Percentiles rank a stretch among this genome's conserved stretches.
phyloP scores from a whole-genome alignment of 2,329 filamentous ascomycete genomes.

The Colletotrichum tofieldiae region DNA sequence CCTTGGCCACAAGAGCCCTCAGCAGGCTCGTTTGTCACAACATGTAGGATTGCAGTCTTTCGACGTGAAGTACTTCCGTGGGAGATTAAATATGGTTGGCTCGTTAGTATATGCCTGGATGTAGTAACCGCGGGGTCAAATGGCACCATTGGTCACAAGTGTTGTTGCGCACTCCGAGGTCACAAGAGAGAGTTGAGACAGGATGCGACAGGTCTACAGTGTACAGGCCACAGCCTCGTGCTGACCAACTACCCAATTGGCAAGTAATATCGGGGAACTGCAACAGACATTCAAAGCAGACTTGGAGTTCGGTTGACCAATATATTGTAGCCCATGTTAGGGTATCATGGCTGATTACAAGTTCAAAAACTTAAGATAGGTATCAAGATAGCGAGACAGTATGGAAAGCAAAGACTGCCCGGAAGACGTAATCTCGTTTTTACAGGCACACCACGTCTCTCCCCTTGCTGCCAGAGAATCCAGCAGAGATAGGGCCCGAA shows the following conservation, averaged over 20 bases:
- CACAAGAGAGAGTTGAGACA: neutral
- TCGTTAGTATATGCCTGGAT: neutral
- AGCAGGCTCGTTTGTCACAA: no score
- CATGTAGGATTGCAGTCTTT: neutral
- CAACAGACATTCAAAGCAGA: neutral
- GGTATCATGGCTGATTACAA: conserved; percentile 11
- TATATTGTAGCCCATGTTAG: conserved; percentile 4
- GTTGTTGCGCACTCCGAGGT: neutral
- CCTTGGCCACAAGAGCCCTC: no score
- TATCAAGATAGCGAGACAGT: conserved; percentile 31
- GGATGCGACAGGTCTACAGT: neutral
- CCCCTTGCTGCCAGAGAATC: neutral
- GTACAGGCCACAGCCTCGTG: neutral
- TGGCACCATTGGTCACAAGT: neutral
- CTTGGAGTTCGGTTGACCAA: neutral
- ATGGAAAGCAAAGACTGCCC: conserved; percentile 1
- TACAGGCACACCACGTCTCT: conserved; percentile 9
- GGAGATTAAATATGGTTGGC: neutral
- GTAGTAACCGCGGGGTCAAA: neutral
- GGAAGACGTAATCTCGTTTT: conserved; percentile 1
- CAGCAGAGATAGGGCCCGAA: neutral
- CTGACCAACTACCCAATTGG: neutral
- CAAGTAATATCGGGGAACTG: neutral
- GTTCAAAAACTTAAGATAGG: conserved; percentile 25
- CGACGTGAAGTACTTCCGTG: neutral